Percentiles rank a stretch among this genome's conserved stretches.
These are phyloP conservation scores for Argentina anserina DNA, from an alignment of 306 rosid genomes.

Conservation along the genomic window DNA sequence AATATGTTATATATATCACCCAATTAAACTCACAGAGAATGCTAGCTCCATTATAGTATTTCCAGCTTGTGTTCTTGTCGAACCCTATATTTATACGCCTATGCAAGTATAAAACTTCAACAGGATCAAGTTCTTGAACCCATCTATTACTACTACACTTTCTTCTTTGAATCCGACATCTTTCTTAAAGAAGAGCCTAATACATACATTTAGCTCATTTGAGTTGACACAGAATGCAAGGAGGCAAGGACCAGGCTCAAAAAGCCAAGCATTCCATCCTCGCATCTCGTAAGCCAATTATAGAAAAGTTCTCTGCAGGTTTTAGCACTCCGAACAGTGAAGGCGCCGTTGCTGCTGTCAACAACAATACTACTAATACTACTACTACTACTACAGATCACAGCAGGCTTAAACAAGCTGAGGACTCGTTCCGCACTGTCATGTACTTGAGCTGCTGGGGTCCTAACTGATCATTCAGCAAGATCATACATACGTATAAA, in stretches of 20 bases:
- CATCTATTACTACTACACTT: neutral
- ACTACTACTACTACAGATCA: neutral
- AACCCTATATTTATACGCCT: neutral
- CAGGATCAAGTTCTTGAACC: neutral
- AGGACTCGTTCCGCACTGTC: constrained; percentile 72
- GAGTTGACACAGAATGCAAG: constrained; percentile 2
- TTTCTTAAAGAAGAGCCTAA: neutral
- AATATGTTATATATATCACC: neutral
- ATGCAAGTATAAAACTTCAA: neutral
- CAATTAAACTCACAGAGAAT: neutral
- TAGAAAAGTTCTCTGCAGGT: neutral
- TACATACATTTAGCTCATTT: neutral
- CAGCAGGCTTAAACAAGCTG: constrained; percentile 34
- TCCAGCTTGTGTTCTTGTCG: neutral
- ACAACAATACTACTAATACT: neutral
- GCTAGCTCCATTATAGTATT: neutral
- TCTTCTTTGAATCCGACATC: neutral
- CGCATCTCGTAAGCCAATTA: neutral
- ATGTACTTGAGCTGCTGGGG: constrained; percentile 88
- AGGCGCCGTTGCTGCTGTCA: neutral
- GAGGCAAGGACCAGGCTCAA: constrained; percentile 1
- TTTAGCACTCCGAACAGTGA: neutral
- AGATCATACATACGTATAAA: neutral
- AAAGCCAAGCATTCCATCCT: neutral
- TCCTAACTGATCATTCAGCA: constrained; percentile 31